Evolutionary conservation across 2,329 filamentous ascomycete genomes (phyloP).

Genomic region (Penicillium carneum): DNA sequence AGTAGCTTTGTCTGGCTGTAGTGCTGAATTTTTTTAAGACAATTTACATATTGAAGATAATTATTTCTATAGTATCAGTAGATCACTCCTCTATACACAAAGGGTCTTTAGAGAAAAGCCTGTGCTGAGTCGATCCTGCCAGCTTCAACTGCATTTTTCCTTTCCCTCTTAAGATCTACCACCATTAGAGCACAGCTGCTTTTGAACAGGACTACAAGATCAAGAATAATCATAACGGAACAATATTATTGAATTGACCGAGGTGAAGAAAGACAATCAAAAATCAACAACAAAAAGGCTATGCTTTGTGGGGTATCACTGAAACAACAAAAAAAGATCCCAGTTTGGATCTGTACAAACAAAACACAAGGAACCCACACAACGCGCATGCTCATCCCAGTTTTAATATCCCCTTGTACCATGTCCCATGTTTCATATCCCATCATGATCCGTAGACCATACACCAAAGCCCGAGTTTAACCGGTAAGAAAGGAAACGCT

Average conservation of each 20-base stretch:
- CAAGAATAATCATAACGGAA: not conserved
- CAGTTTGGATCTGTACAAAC: not conserved
- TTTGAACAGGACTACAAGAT: too few relatives aligned
- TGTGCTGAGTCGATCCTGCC: not conserved
- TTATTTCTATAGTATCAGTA: not conserved
- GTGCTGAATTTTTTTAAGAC: too few relatives aligned
- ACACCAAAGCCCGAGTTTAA: not conserved
- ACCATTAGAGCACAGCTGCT: not conserved
- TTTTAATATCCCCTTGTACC: constrained; percentile 14
- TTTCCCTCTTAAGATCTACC: not conserved
- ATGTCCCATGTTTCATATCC: not conserved
- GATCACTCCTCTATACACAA: not conserved
- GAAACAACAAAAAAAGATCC: constrained; percentile 5
- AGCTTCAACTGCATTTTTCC: not conserved
- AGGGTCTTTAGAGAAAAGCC: not conserved
- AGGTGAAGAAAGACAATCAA: not conserved
- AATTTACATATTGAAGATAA: not conserved
- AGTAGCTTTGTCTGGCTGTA: too few relatives aligned
- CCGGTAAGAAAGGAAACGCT: not conserved
- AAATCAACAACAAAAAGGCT: not conserved
- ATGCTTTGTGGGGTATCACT: constrained; percentile 9
- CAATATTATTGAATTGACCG: not conserved
- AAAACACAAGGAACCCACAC: not conserved
- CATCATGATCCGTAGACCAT: not conserved
- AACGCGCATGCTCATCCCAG: constrained; percentile 2